phyloP scores from a whole-genome alignment of 768 basidiomycete species.

The Pleurotus platypus region DNA sequence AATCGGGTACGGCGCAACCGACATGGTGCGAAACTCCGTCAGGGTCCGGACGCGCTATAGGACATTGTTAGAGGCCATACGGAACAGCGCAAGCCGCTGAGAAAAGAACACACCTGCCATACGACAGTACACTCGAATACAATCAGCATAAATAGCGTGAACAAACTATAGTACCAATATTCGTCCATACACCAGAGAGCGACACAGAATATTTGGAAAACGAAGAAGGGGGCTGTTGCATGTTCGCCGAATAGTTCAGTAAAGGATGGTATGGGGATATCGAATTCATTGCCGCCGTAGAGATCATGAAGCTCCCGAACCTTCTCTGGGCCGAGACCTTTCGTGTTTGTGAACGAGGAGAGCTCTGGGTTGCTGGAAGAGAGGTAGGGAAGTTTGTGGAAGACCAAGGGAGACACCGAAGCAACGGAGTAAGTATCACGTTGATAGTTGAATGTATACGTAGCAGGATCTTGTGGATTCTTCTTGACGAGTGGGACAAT shows the following conservation, averaged over 20 bases:
- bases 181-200: conserved; percentile 97
- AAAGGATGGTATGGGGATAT: conserved; percentile 96
- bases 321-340: conserved; percentile 46
- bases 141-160: conserved; percentile 97
- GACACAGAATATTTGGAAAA: conserved; percentile 98
- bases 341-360: conserved; percentile 56
- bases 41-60: conserved; percentile 85
- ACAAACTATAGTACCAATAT: conserved; percentile 98
- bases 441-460: conserved; percentile 92
- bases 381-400: conserved; percentile 86
- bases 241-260: conserved; percentile 90
- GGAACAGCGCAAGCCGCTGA: not conserved
- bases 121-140: conserved; percentile 99
- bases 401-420: conserved; percentile 52
- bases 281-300: conserved; percentile 93
- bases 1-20: conserved; percentile 86
- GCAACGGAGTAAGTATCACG: conserved; percentile 85
- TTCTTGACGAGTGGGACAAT: conserved; percentile 77
- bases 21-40: conserved; percentile 96
- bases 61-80: conserved; percentile 23
- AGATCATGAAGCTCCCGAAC: conserved; percentile 53
- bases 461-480: conserved; percentile 45
- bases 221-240: conserved; percentile 98
- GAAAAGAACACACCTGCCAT: conserved; percentile 72
- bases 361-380: conserved; percentile 69